phyloP scores from a whole-genome alignment of 2,329 filamentous ascomycete species.

The Claviceps quebecensis region DNA sequence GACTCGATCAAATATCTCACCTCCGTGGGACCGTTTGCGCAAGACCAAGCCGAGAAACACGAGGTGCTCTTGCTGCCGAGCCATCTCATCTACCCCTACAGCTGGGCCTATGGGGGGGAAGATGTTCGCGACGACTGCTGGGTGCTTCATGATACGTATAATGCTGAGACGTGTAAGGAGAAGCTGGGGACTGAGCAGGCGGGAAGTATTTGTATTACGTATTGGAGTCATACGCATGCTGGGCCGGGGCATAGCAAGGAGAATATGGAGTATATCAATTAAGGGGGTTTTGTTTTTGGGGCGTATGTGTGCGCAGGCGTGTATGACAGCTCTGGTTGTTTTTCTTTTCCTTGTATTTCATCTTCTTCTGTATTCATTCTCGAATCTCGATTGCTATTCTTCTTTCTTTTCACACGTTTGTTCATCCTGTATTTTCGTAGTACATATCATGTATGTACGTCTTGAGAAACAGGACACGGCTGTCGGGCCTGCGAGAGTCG shows the following conservation, averaged over 20 bases:
- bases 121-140: constrained; percentile 9
- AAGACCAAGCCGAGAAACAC: constrained; percentile 3
- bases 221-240: constrained; percentile 15
- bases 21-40: background rate
- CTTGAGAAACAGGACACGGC: background rate
- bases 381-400: no score
- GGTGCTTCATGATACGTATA: constrained; percentile 8
- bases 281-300: background rate
- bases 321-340: background rate
- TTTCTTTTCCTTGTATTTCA: background rate
- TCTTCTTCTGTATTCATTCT: background rate
- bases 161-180: constrained; percentile 11
- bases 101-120: constrained; percentile 11
- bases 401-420: background rate
- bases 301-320: background rate
- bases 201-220: constrained; percentile 14
- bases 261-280: background rate
- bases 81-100: constrained; percentile 14
- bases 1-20: background rate
- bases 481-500: no score
- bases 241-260: background rate
- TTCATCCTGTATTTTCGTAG: background rate
- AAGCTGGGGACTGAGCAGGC: constrained; percentile 8
- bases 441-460: background rate
- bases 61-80: constrained; percentile 11